Evolutionary conservation across 2,329 filamentous ascomycete species (phyloP).

Genomic region (Cryphonectria parasitica): DNA sequence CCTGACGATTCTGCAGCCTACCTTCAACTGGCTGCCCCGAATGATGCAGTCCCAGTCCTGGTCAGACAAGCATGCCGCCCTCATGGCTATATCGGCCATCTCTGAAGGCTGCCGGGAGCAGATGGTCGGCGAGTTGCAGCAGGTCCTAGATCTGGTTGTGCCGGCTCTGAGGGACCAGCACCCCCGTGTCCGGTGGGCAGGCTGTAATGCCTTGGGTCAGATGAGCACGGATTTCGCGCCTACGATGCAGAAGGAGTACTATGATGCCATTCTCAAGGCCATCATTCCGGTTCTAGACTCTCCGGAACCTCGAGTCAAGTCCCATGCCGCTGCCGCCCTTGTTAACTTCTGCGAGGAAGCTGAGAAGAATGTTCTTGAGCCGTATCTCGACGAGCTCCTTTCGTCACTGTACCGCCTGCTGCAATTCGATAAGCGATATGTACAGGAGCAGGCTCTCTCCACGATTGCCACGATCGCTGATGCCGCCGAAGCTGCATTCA

Average conservation of each 20-base stretch:
- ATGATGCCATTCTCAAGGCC: conserved; percentile 81
- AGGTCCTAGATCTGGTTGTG: conserved; percentile 92
- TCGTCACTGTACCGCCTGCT: conserved; percentile 85
- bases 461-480: conserved; percentile 99
- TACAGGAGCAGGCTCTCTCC: conserved; percentile 95
- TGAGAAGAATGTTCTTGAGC: conserved; percentile 87
- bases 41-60: conserved; percentile 97
- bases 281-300: conserved; percentile 93
- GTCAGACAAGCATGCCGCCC: conserved; percentile 92
- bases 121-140: conserved; percentile 92
- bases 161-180: conserved; percentile 89
- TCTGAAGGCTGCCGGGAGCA: conserved; percentile 95
- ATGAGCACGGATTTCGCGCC: conserved; percentile 99
- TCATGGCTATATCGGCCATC: conserved; percentile 99
- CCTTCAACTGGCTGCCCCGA: conserved; percentile 93
- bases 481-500: conserved; percentile 92
- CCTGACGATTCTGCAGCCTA: conserved; percentile 87
- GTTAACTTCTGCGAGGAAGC: conserved; percentile 99
- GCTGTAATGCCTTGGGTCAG: conserved; percentile 97
- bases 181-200: conserved; percentile 93
- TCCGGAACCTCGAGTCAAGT: conserved; percentile 90
- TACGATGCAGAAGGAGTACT: conserved; percentile 96
- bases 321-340: conserved; percentile 93
- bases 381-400: conserved; percentile 87
- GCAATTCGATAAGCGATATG: conserved; percentile 90